phyloP scores from a whole-genome alignment of 768 basidiomycete species.

The Dentipellis fragilis region DNA sequence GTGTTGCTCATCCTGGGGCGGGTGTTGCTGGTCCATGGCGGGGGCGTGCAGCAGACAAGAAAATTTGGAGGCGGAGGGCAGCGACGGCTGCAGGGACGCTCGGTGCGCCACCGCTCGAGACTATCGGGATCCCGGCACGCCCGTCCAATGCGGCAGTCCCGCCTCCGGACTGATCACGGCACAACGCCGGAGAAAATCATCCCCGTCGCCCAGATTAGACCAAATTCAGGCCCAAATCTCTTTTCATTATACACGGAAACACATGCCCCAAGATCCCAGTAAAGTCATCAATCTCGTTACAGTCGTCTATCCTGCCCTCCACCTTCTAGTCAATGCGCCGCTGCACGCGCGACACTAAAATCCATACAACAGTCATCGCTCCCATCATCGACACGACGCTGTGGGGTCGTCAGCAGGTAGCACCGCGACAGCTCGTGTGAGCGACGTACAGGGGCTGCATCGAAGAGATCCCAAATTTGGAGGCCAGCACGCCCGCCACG shows the following conservation, averaged over 20 bases:
- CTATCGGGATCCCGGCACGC: background rate
- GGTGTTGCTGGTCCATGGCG: constrained; percentile 10
- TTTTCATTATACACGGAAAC: background rate
- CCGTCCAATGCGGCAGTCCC: no score
- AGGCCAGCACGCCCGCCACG: constrained; percentile 59
- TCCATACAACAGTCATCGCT: constrained; percentile 47
- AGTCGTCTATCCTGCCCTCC: background rate
- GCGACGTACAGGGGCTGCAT: constrained; percentile 51
- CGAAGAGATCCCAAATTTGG: constrained; percentile 47
- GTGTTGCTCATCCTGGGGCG: constrained; percentile 5
- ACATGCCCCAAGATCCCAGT: background rate
- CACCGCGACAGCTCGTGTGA: background rate
- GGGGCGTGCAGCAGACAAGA: no score
- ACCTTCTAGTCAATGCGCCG: background rate
- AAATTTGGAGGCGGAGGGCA: no score
- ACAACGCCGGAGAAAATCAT: no score
- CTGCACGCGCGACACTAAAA: constrained; percentile 29
- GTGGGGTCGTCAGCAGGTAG: background rate
- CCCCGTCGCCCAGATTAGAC: no score
- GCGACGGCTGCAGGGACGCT: no score
- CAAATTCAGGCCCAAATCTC: no score
- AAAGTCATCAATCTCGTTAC: background rate
- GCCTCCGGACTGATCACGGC: no score
- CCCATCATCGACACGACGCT: constrained; percentile 56
- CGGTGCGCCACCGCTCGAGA: no score